These are phyloP conservation scores for Lachancea mirantina DNA, from an alignment of 805 yeast species.

Conservation along the genomic window DNA sequence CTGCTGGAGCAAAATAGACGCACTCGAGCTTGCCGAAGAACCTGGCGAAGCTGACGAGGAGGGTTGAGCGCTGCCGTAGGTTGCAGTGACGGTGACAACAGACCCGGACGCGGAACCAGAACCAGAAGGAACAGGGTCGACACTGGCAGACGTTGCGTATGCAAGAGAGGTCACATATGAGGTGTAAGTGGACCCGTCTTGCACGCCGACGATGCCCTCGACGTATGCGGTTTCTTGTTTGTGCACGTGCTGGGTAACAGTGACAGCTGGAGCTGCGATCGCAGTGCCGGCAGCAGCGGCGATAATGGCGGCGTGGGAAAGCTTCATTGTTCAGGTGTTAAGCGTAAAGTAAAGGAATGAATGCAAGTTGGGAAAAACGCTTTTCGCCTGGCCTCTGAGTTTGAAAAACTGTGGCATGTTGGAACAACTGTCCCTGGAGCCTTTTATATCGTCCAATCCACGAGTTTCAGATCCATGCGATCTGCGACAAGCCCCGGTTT, in stretches of 20 bases:
- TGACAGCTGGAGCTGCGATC: constrained; percentile 20
- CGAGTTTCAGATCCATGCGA: no score
- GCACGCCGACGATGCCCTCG: constrained; percentile 21
- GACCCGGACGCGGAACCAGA: constrained; percentile 6
- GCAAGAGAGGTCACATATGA: constrained; percentile 16
- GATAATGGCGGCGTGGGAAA: constrained; percentile 16
- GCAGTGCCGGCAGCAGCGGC: constrained; percentile 18
- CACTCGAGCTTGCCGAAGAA: not conserved
- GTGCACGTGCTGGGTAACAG: constrained; percentile 27
- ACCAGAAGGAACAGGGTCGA: constrained; percentile 9
- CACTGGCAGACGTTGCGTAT: constrained; percentile 11
- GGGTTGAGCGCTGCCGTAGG: constrained; percentile 1
- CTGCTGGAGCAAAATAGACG: no score
- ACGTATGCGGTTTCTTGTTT: constrained; percentile 22
- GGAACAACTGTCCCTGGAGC: no score
- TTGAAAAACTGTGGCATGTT: no score
- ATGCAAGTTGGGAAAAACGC: no score
- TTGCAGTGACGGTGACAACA: constrained; percentile 2
- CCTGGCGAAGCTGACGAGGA: constrained; percentile 6
- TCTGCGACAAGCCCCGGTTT: no score
- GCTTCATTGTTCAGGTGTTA: constrained; percentile 19
- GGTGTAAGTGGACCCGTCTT: constrained; percentile 22
- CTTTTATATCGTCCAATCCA: no score
- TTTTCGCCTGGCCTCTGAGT: no score
- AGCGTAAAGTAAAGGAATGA: no score